Evolutionary conservation across 2,329 filamentous ascomycete genomes (phyloP).

Genomic region (Calonectria naviculata): DNA sequence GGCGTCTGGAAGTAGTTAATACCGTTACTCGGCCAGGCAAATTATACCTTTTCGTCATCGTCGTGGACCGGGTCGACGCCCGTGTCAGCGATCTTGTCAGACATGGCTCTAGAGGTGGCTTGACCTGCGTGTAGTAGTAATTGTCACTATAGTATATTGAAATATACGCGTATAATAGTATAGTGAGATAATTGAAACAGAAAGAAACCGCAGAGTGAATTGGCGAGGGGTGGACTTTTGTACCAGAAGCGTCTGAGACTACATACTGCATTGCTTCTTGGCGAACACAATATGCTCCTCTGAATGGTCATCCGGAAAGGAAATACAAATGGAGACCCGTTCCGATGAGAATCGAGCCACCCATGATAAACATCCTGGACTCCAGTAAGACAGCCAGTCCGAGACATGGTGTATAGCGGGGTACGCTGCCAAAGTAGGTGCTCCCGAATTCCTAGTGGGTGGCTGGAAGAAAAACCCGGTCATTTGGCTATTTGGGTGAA

Average conservation of each 20-base stretch:
- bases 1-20: not conserved
- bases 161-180: not conserved
- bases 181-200: not conserved
- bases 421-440: not conserved
- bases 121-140: not conserved
- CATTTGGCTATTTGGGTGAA: not conserved
- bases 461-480: slow-evolving; percentile 3
- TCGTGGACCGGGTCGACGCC: slow-evolving; percentile 2
- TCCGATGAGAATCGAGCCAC: slow-evolving; percentile 1
- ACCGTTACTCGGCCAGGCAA: not conserved
- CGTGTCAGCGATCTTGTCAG: slow-evolving; percentile 13
- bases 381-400: not conserved
- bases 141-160: no score
- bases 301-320: not conserved
- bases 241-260: not conserved
- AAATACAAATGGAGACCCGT: slow-evolving; percentile 1
- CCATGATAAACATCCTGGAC: not conserved
- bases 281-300: not conserved
- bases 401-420: not conserved
- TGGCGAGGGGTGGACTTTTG: not conserved
- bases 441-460: not conserved
- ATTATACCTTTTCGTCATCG: slow-evolving; percentile 9
- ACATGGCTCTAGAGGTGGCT: slow-evolving; percentile 6
- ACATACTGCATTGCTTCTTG: not conserved
- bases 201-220: not conserved